Evolutionary conservation across 2,329 filamentous ascomycete genomes (phyloP), one percentile per base, ranked within the genome.

Genomic region (Venturia aucupariae): DNA sequence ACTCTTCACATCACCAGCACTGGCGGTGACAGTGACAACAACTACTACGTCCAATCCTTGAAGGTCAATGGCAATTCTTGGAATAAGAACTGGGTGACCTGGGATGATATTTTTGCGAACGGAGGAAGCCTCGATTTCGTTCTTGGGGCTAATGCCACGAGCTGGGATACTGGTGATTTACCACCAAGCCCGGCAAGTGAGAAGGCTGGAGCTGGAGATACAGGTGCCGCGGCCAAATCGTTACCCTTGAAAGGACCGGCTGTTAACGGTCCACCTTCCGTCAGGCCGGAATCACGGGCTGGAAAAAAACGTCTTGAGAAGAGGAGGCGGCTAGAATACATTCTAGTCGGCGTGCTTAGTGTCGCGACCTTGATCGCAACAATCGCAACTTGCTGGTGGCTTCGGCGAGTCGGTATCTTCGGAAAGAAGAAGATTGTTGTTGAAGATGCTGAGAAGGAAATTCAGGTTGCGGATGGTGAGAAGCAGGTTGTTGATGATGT

Each of bases 51-150:
- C 4, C 87, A 90, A 75, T 82, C 81, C 30, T 75, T 90, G 65
- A 81, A 77, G 68, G 81, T 90, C 55, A 90, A 90, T 70, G 86
- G 87, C 0, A 64, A 81, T 71, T 39, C 66, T 0, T 90, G 87
- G 86, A 74, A 80, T 64, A 84, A 83, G 76, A 78, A 80, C 48
- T 90, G 87, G 87, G 73, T 90, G 15, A 79, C 78, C 24, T 90
- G 85, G 84, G 75, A 83, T 19, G 86, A 89, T 68, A 73, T 90
- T 30, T 90, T 90, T 72, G 82, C 80, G 1, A 71, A 82, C 3
- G 86, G 86, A 32, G 87, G 86, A 0, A 84, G 76, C 1, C 72
- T 90, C 68, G 84, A 89, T 48, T 88, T 88, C 70, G 80, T 84
- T 22, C 75, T 90, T n/a, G 87, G 86, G 0, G 60, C 71, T 1